phyloP scores from a whole-genome alignment of 306 rosid genomes.

The Canavalia ensiformis region DNA sequence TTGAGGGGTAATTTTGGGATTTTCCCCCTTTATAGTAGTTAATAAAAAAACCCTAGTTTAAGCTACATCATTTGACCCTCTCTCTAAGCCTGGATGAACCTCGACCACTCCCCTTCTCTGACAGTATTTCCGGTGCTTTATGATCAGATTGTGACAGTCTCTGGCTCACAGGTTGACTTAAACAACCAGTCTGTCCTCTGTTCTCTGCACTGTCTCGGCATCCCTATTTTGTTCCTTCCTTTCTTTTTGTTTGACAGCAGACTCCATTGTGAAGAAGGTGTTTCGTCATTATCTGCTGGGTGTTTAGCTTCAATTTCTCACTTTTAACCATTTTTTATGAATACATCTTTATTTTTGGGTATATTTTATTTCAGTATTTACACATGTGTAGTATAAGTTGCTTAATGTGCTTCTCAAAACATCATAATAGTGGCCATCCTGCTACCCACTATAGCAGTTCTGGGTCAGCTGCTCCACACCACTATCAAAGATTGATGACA shows the following conservation, averaged over 20 bases:
- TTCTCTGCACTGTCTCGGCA: too few species aligned
- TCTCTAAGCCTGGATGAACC: too few species aligned
- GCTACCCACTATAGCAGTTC: not conserved
- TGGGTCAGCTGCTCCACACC: not conserved
- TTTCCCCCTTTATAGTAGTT: too few species aligned
- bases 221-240: not conserved
- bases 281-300: not conserved
- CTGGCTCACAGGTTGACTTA: too few species aligned
- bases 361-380: not conserved
- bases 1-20: too few species aligned
- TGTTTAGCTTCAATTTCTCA: not conserved
- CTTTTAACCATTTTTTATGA: not conserved
- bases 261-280: not conserved
- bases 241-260: not conserved
- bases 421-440: not conserved
- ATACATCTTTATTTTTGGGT: not conserved
- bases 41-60: too few species aligned
- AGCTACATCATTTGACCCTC: too few species aligned
- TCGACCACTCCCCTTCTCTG: too few species aligned
- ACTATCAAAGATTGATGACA: not conserved
- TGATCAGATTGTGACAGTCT: too few species aligned
- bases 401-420: not conserved
- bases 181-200: too few species aligned
- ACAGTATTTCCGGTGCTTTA: too few species aligned
- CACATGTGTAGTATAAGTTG: not conserved